Percentiles rank a stretch among this genome's conserved stretches.
phyloP scores from a whole-genome alignment of 257 asterid genomes.

The Cinchona pubescens region DNA sequence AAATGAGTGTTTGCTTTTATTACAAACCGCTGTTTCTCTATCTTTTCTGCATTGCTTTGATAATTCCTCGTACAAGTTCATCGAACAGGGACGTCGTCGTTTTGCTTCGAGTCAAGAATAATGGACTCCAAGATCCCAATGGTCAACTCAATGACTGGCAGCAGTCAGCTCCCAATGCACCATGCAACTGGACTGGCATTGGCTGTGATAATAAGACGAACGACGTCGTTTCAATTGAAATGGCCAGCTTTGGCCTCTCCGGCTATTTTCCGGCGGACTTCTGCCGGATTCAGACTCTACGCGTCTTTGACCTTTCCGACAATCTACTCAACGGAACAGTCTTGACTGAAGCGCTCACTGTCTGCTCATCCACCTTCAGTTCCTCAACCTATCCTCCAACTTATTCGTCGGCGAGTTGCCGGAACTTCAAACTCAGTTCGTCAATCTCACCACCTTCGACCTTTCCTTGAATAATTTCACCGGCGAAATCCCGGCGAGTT shows the following conservation, averaged over 20 bases:
- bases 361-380: constrained; percentile 54
- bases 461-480: constrained; percentile 55
- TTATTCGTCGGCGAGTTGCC: constrained; percentile 61
- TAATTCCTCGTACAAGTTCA: constrained; percentile 26
- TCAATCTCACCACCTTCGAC: constrained; percentile 49
- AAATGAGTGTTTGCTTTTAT: background rate
- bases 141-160: constrained; percentile 52
- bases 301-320: constrained; percentile 40
- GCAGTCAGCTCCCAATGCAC: constrained; percentile 35
- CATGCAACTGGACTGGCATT: constrained; percentile 77
- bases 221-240: constrained; percentile 51
- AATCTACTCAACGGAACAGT: constrained; percentile 49
- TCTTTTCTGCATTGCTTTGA: constrained; percentile 28
- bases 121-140: constrained; percentile 47
- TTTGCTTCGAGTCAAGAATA: constrained; percentile 52
- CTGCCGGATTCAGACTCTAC: constrained; percentile 60
- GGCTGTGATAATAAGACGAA: constrained; percentile 34
- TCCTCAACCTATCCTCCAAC: constrained; percentile 50
- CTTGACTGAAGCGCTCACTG: constrained; percentile 35
- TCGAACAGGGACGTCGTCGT: constrained; percentile 52
- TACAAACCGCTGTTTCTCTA: constrained; percentile 11
- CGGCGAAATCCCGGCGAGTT: constrained; percentile 63
- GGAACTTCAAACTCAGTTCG: constrained; percentile 36
- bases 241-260: constrained; percentile 32
- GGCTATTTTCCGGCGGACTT: constrained; percentile 71